These are phyloP conservation scores for Dactylonectria estremocensis DNA, from an alignment of 2,329 filamentous ascomycete genomes.

Conservation along the genomic window DNA sequence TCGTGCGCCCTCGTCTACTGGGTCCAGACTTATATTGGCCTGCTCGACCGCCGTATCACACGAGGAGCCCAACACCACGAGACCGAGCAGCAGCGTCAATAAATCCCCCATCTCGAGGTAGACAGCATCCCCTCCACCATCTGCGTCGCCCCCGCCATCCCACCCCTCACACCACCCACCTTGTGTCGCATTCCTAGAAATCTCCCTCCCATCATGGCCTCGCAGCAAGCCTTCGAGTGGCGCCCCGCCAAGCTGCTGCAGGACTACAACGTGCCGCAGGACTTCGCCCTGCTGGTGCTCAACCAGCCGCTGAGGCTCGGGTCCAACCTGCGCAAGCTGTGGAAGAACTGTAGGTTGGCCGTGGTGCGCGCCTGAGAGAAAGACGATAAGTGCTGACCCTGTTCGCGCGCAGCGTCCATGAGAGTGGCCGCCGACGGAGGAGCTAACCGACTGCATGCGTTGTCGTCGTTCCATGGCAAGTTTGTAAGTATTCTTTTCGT, in stretches of 20 bases:
- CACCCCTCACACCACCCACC: too few relatives aligned
- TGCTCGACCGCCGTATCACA: too few relatives aligned
- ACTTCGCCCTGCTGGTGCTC: slow-evolving; percentile 65
- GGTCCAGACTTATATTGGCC: too few relatives aligned
- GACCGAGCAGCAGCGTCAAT: too few relatives aligned
- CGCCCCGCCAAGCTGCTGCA: slow-evolving; percentile 57
- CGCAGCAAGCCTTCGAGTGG: slow-evolving; percentile 54
- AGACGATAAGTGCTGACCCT: slow-evolving; percentile 39
- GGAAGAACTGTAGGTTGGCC: slow-evolving; percentile 62
- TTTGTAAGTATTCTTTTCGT: slow-evolving; percentile 54
- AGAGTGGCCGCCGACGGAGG: slow-evolving; percentile 92
- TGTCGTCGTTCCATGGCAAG: slow-evolving; percentile 59
- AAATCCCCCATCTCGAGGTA: not conserved
- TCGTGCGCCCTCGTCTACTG: too few relatives aligned
- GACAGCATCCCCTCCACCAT: not conserved
- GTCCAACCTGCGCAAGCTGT: slow-evolving; percentile 63
- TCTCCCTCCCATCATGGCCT: slow-evolving; percentile 38
- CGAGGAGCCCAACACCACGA: too few relatives aligned
- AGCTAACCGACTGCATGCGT: slow-evolving; percentile 79
- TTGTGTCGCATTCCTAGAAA: too few relatives aligned
- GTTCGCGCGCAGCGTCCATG: slow-evolving; percentile 69
- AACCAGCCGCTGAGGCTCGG: slow-evolving; percentile 67
- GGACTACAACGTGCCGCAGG: slow-evolving; percentile 50
- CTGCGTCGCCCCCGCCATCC: not conserved
- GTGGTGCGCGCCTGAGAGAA: not conserved